Conservation (phyloP, 345 rosid genomes). For the Hypericum perforatum region DNA sequence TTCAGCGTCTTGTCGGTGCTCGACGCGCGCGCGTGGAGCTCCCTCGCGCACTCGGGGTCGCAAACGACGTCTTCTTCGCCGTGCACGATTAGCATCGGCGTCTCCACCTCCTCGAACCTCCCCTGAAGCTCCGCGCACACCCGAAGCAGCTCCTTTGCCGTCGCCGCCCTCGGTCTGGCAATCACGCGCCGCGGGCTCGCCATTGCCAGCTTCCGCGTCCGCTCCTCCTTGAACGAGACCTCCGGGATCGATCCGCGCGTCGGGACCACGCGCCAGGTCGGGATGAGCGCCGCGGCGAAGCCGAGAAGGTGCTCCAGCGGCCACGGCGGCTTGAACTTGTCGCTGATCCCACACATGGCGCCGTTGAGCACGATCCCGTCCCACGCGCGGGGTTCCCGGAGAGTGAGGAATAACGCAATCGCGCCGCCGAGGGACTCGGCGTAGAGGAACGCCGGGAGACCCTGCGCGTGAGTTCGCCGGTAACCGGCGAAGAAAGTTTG, state of each 20-base stretch:
- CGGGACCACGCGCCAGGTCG: slow-evolving; percentile 84
- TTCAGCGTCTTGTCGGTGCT: slow-evolving; percentile 62
- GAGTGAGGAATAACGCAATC: slow-evolving; percentile 62
- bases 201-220: slow-evolving; percentile 68
- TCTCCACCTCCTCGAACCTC: slow-evolving; percentile 70
- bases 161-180: slow-evolving; percentile 71
- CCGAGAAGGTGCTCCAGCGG: slow-evolving; percentile 71
- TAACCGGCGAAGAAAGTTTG: slow-evolving; percentile 49
- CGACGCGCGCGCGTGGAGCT: slow-evolving; percentile 51
- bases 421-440: slow-evolving; percentile 94
- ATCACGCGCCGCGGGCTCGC: slow-evolving; percentile 54
- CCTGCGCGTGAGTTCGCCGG: slow-evolving; percentile 39
- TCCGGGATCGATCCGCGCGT: slow-evolving; percentile 70
- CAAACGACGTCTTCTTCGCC: slow-evolving; percentile 77
- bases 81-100: slow-evolving; percentile 68
- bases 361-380: slow-evolving; percentile 72
- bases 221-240: slow-evolving; percentile 61
- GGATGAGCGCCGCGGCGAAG: slow-evolving; percentile 52
- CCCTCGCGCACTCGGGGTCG: slow-evolving; percentile 63
- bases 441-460: slow-evolving; percentile 67
- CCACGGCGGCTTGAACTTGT: slow-evolving; percentile 87
- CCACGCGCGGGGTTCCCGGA: slow-evolving; percentile 65
- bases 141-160: slow-evolving; percentile 68
- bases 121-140: slow-evolving; percentile 64
- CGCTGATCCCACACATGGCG: slow-evolving; percentile 92